These are phyloP conservation scores for Sordariomycetes sp. DNA, from an alignment of 2,329 filamentous ascomycete species.

Conservation along the genomic window DNA sequence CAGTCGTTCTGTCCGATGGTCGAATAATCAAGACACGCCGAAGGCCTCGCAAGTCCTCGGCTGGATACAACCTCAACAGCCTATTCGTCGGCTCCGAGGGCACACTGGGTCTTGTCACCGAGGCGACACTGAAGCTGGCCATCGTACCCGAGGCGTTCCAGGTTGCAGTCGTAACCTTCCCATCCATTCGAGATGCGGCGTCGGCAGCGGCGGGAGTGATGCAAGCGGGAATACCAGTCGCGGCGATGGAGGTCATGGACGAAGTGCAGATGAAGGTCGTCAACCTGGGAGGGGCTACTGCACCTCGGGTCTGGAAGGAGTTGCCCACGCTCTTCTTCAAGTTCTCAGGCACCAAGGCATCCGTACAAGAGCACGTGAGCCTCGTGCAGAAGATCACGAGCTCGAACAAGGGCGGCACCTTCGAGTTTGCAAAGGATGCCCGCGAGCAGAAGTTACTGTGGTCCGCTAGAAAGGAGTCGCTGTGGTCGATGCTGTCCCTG, in stretches of 20 bases:
- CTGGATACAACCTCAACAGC: constrained; percentile 74
- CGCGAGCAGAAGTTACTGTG: constrained; percentile 68
- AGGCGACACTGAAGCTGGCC: constrained; percentile 72
- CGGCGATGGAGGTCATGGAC: constrained; percentile 80
- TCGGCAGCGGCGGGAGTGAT: constrained; percentile 68
- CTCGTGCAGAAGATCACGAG: constrained; percentile 61
- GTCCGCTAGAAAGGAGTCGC: constrained; percentile 71
- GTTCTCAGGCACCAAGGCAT: constrained; percentile 68
- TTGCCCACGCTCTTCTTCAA: constrained; percentile 76
- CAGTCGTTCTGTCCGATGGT: constrained; percentile 71
- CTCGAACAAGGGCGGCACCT: constrained; percentile 52
- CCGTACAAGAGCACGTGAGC: constrained; percentile 69
- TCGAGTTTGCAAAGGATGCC: constrained; percentile 67
- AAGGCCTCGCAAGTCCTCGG: constrained; percentile 71
- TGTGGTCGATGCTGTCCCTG: constrained; percentile 76
- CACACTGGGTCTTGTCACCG: constrained; percentile 71
- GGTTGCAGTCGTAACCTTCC: constrained; percentile 74
- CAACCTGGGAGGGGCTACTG: constrained; percentile 63
- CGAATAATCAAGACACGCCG: constrained; percentile 70
- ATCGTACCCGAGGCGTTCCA: constrained; percentile 68
- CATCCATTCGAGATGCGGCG: constrained; percentile 66
- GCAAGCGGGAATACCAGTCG: constrained; percentile 63
- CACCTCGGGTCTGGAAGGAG: constrained; percentile 63
- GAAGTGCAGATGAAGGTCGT: constrained; percentile 81
- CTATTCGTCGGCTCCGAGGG: constrained; percentile 78